Base-by-base conservation (phyloP, 805 yeast species). In the Kodamaea kaohsiungensis region DNA sequence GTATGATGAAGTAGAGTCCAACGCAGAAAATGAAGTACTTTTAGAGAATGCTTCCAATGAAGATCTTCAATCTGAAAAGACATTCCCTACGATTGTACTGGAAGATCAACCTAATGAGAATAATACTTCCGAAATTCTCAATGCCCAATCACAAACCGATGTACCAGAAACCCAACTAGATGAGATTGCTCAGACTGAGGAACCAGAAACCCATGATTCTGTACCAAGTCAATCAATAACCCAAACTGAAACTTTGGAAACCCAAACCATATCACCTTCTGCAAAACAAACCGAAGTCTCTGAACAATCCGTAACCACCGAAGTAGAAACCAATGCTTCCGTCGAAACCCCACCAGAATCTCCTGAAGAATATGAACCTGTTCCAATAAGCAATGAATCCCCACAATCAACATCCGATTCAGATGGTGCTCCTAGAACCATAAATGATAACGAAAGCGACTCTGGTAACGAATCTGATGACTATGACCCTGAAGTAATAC, bases 401-500 rank as follows among this genome's bases (percentile, higher is more conserved):
- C 45, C 45, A 40, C 45, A 40, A 40, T 19, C 19, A 13, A 40
- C 19, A 17, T 40, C 45, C 19, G 45, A 40, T 17, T 40, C 45
- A 7, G 49, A 38, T 10, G 35, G 35, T 18, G 27, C 53, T 30
- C 17, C 43, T 16, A 18, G 54, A 54, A n/a, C 35, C 35, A 30
- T 12, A 8, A 30, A 15, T 13, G 45, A 40, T 3, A 17, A 10
- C 17, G 51, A 22, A 9, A 17, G 18, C 6, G 49, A 47, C 10
- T 27, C 39, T 16, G 52, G 40, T 9, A 38, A 47, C 18, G 56
- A 49, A 2, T 56, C 53, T n/a, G 62, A 57, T 38, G 56, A 51
- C 15, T 55, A 55, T 45, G 61, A 58, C 43, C 60, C 61, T 7
- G 60, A 56, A 38, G 52, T 15, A n/a, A 42, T 49, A n/a, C 42